Base-by-base conservation (phyloP, 257 asterid genomes). In the Petunia axillaris region DNA sequence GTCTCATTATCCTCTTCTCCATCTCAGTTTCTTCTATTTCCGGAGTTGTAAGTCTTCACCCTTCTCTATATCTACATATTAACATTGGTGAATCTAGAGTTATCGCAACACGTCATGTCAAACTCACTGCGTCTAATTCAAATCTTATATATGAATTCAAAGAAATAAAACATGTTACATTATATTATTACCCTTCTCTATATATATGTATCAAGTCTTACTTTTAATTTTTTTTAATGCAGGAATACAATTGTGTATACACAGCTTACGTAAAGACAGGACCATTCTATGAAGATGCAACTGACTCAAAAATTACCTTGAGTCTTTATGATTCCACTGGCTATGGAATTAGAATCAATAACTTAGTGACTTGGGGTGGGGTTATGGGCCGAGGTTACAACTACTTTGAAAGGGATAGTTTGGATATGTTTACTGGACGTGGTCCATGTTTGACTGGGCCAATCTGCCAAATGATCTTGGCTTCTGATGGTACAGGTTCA, bases 341-440 rank as follows among this genome's bases (percentile, higher is more conserved):
- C 15, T 46, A 85, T 36, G 92, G 93, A 0, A 79, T 90, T 62
- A 65, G 84, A 74, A 91, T 92, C 75, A 84, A 86, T 14, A 84
- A 91, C 53, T 62, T 92, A 8, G 91, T 81, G 81, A 11, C 87
- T 0, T 92, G 97, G 97, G 97, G 97, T 40, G 97, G 97, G 81
- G 86, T 90, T 1, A 91, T 91, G 96, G 97, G 91, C 66, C 82
- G 85, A n/a, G 88, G 79, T 0, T 81, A 91, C 85, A 66, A 87
- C 81, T 93, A 93, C 40, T 90, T 90, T 67, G 93, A 93, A 93
- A 86, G 91, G 5, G 96, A 92, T 0, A 91, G 88, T 66, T 80
- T 91, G 81, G 97, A 91, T 55, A 87, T 93, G 14, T 93, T 93
- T 36, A 90, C 93, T 67, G 94, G 94, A 1, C 84, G 85, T 15